A percentile compares a stretch with the other conserved stretches of the same genome.
Conservation (phyloP, 352 stramenopile species). For the Elongisporangium undulatum region DNA sequence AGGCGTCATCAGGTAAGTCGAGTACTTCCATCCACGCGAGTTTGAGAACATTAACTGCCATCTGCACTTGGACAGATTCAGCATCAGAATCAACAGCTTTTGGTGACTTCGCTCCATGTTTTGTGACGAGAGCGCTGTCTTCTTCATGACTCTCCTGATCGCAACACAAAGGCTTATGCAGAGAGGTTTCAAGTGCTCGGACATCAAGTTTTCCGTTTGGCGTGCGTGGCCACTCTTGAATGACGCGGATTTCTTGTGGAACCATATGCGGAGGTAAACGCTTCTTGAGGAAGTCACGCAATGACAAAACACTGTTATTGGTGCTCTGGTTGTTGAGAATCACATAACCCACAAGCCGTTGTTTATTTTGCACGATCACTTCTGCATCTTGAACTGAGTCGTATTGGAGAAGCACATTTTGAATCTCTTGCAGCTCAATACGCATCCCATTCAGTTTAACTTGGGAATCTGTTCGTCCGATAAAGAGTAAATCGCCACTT, state of each 20-base stretch:
- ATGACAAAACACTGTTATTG: constrained; percentile 1
- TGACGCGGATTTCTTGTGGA: constrained; percentile 33
- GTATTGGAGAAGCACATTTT: constrained; percentile 46
- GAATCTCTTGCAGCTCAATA: constrained; percentile 78
- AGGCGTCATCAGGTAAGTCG: constrained; percentile 20
- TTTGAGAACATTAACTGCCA: constrained; percentile 33
- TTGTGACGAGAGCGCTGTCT: not conserved
- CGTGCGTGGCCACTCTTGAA: constrained; percentile 49
- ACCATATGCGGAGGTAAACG: constrained; percentile 68
- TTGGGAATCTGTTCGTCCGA: constrained; percentile 67
- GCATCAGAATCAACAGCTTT: not conserved
- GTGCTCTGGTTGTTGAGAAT: constrained; percentile 18
- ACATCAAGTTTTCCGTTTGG: constrained; percentile 75
- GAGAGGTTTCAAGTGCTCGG: constrained; percentile 20
- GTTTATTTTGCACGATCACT: constrained; percentile 22
- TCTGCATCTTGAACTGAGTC: constrained; percentile 32
- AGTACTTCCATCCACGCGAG: constrained; percentile 52
- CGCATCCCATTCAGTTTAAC: constrained; percentile 81
- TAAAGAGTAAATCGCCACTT: constrained; percentile 49
- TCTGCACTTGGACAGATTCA: constrained; percentile 13
- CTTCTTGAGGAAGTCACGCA: constrained; percentile 19
- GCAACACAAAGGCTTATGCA: not conserved
- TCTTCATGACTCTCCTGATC: not conserved
- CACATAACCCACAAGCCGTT: constrained; percentile 45
- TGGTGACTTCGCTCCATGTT: not conserved